A percentile compares a stretch with the other conserved stretches of the same genome.
Evolutionary conservation across 352 stramenopile genomes (phyloP).

Genomic region (Phytophthora multivora): DNA sequence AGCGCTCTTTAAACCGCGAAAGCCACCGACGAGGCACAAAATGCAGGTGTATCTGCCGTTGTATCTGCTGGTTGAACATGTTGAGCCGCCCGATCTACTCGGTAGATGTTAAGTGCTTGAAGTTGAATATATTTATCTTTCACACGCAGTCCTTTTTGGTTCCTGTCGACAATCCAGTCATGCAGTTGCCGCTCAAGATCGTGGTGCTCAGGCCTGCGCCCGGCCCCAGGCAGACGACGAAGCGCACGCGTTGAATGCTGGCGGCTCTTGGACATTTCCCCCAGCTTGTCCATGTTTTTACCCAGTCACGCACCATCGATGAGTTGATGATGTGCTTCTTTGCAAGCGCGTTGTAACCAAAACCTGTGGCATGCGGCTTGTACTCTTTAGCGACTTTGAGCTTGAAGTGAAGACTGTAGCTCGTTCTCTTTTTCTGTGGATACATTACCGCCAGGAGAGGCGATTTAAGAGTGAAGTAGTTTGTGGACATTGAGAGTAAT

Average conservation of each 20-base stretch:
- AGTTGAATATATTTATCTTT: neutral
- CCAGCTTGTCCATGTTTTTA: neutral
- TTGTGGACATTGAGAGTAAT: no score
- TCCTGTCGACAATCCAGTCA: neutral
- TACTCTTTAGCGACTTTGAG: no score
- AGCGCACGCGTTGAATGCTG: neutral
- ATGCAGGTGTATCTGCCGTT: neutral
- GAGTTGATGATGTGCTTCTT: neutral
- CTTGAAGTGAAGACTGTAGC: no score
- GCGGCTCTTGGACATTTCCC: neutral
- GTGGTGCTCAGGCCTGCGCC: no score
- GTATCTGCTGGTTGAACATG: neutral
- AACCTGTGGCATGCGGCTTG: no score
- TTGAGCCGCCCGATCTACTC: neutral
- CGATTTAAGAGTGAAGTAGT: no score
- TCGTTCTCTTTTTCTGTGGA: no score
- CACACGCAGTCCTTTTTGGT: neutral
- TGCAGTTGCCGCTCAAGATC: neutral
- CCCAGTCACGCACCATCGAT: neutral
- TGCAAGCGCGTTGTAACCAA: neutral
- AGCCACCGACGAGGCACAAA: neutral
- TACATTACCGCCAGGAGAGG: no score
- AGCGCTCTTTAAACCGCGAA: neutral
- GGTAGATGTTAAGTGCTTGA: neutral
- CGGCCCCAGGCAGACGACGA: neutral